These are phyloP conservation scores for Coniferiporia sulphurascens DNA, from an alignment of 1,284 basidiomycete genomes.

Conservation along the genomic window DNA sequence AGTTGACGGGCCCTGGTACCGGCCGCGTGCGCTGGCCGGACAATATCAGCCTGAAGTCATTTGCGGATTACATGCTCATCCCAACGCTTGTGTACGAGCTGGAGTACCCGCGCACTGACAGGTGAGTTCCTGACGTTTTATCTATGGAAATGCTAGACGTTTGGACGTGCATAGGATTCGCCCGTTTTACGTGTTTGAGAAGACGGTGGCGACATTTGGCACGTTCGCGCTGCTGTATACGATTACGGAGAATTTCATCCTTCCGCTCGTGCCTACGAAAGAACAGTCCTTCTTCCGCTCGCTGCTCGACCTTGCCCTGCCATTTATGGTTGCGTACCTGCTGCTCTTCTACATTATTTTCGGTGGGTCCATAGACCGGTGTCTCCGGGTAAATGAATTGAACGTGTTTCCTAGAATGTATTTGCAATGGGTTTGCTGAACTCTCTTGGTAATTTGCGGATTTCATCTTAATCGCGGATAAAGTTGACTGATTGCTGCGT, in stretches of 20 bases:
- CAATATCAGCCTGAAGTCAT: slow-evolving; percentile 83
- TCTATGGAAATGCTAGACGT: slow-evolving; percentile 3
- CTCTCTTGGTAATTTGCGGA: slow-evolving; percentile 63
- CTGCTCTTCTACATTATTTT: slow-evolving; percentile 83
- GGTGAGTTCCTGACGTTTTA: slow-evolving; percentile 38
- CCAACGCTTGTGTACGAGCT: slow-evolving; percentile 96
- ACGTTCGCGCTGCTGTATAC: slow-evolving; percentile 92
- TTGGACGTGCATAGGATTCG: slow-evolving; percentile 56
- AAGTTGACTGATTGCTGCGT: slow-evolving; percentile 8
- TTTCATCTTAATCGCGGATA: neutral
- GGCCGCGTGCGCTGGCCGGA: slow-evolving; percentile 74
- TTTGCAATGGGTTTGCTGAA: slow-evolving; percentile 94
- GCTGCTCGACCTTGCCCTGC: slow-evolving; percentile 84
- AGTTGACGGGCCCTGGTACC: slow-evolving; percentile 71
- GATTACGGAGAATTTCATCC: slow-evolving; percentile 91
- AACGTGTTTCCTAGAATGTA: slow-evolving; percentile 61
- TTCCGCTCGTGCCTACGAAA: slow-evolving; percentile 65
- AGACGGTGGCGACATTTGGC: slow-evolving; percentile 91
- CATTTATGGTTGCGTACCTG: slow-evolving; percentile 86
- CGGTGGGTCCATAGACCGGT: slow-evolving; percentile 37
- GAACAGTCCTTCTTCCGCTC: slow-evolving; percentile 73
- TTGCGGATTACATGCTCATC: slow-evolving; percentile 83
- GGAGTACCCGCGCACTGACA: slow-evolving; percentile 88
- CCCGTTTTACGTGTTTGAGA: slow-evolving; percentile 90
- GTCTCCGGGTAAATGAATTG: slow-evolving; percentile 14